Conservation (phyloP, 2,329 filamentous ascomycete species). For the Cadophora sp. region DNA sequence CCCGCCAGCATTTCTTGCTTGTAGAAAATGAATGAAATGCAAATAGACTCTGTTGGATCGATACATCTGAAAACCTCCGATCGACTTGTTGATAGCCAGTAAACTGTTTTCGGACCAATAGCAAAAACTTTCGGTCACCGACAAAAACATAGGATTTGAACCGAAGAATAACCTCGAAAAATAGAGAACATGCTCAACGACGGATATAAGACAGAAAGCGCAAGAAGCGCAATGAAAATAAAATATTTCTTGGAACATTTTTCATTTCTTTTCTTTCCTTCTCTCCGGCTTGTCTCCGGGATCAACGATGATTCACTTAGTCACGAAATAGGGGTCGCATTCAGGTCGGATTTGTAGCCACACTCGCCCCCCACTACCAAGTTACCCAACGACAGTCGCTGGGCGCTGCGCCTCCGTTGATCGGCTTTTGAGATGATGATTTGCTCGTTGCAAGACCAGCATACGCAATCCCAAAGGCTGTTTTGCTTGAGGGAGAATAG, state of each 20-base stretch:
- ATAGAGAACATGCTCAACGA: neutral
- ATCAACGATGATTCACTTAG: constrained; percentile 12
- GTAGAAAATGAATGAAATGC: neutral
- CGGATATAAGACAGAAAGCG: neutral
- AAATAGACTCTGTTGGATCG: neutral
- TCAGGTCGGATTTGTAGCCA: neutral
- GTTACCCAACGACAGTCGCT: neutral
- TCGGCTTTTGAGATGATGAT: constrained; percentile 8
- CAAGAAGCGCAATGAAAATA: neutral
- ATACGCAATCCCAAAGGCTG: constrained; percentile 9
- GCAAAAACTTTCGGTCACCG: neutral
- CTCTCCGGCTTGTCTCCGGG: neutral
- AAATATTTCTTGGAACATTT: neutral
- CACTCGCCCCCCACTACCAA: constrained; percentile 12
- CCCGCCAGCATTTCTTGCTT: neutral
- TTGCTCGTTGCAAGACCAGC: constrained; percentile 4
- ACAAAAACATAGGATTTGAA: neutral
- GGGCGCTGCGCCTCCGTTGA: constrained; percentile 16
- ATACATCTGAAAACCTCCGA: neutral
- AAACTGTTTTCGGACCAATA: neutral
- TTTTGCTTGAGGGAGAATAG: neutral
- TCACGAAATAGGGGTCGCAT: constrained; percentile 15
- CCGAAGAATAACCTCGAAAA: neutral
- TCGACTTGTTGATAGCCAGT: neutral
- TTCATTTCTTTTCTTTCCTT: neutral